Evolutionary conservation across 2,329 filamentous ascomycete species (phyloP), one percentile per base, ranked within the genome.

Genomic region (Colletotrichum sp.): DNA sequence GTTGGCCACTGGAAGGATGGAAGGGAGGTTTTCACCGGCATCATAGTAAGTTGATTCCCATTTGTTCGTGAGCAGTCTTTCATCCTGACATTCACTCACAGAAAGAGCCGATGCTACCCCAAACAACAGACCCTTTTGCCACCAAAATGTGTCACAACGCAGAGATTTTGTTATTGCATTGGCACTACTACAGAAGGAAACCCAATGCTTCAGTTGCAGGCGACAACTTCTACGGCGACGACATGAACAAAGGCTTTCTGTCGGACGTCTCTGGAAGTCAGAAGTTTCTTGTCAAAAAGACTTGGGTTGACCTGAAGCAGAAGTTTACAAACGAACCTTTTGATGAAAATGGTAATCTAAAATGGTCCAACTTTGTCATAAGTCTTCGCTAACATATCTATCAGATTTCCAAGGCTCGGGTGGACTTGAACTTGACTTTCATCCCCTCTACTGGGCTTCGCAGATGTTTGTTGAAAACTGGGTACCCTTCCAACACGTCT

Each of bases 151-250:
- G 90, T 18, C 81, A 85, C 15, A 84, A 87, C 6, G 87, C 86
- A 32, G 88, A 87, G 66, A 85, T 85, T 67, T 81, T 90, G 32
- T 85, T 90, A 2, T 81, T 82, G 13, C 83, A 89, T 69, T 90
- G 89, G 89, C 87, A 89, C 65, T 90, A 90, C 78, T 90, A 86
- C 80, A 60, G 52, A 6, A 38, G 72, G 21, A 21, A 63, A 2
- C 58, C 66, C 15, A 57, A 64, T 30, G 34, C 28, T 15, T 16
- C 26, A 10, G 30, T 24, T 5, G 15, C 30, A 13, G 43, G 48
- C 2, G 58, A 74, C 15, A 10, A 28, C 30, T 70, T 67, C 26
- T 58, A 52, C 4, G 66, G 66, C n/a, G 71, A 74, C 38, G 57
- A 64, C 8, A 21, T 74, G 43, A 70, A 61, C 24, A 63, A 57